Percentiles rank a stretch among this genome's conserved stretches.
Conservation (phyloP, 345 rosid species). For the Populus alba region DNA sequence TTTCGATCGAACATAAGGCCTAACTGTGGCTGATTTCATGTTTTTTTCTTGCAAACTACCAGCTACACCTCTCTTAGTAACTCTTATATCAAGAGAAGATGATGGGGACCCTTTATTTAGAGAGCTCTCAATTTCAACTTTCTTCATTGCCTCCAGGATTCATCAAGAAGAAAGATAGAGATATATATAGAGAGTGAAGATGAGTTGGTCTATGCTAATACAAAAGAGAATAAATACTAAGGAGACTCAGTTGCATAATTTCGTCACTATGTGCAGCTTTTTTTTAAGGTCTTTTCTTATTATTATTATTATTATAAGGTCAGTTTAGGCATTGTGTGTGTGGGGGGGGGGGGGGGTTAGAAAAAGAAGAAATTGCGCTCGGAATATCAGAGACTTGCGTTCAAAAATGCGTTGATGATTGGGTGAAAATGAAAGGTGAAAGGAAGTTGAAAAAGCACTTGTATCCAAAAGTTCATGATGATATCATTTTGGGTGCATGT, state of each 20-base stretch:
- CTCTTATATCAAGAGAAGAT: slow-evolving; percentile 18
- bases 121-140: background rate
- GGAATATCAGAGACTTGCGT: slow-evolving; percentile 31
- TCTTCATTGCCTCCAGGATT: slow-evolving; percentile 8
- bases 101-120: background rate
- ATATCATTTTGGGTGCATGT: background rate
- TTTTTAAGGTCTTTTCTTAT: slow-evolving; percentile 30
- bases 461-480: background rate
- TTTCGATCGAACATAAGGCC: slow-evolving; percentile 55
- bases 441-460: background rate
- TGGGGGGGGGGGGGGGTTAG: background rate
- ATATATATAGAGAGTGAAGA: too few relatives aligned
- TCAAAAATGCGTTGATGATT: slow-evolving; percentile 32
- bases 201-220: background rate
- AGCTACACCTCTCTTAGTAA: background rate
- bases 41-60: background rate
- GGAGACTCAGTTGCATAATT: slow-evolving; percentile 31
- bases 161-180: background rate
- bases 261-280: slow-evolving; percentile 49
- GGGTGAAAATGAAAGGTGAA: slow-evolving; percentile 21
- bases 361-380: slow-evolving; percentile 31
- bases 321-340: slow-evolving; percentile 26
- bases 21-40: slow-evolving; percentile 27
- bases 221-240: slow-evolving; percentile 39
- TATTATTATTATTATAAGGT: background rate